Base-by-base conservation (phyloP, 352 stramenopile species). In the Phytophthora quininea region DNA sequence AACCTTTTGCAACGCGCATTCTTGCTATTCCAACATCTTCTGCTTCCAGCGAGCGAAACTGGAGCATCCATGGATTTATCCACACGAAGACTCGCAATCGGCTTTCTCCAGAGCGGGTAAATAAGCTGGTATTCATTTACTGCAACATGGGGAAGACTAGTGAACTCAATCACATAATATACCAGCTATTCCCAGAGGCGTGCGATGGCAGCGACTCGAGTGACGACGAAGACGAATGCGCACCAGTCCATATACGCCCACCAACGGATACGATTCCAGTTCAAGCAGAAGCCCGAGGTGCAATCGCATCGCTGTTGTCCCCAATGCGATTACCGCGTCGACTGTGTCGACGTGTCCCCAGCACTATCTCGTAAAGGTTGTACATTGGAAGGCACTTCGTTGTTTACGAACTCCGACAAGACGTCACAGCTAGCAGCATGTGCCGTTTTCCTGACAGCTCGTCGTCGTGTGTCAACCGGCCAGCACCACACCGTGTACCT, bases 111-210 rank as follows among this genome's bases (percentile, higher is more conserved):
- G 59, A 73, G 33, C 53, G 59, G 9, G 55, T 58, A 0, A 60
- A 73, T 33, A 73, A 73, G 24, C 43, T 64, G 7, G 52, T 73
- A 3, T 73, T 68, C 15, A 19, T 73, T 1, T 73, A 69, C 38
- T 54, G 48, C 10, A 73, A 73, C 24, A 58, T 69, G 14, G 46
- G 30, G 11, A 33, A 58, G 8, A 64, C 67, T 14, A 58, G 9
- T 1, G 11, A 57, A 9, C 32, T 37, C 12, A 50, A 69, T 38
- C 58, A 64, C 27, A 24, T 69, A 9, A 14, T 73, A 8, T 73
- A 64, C 37, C 32, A 73, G 11, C 45, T 73, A 15, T 73, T 62
- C 31, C 53, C 65, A 35, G 54, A 69, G 43, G 47, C 29, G 3
- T 54, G 50, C 10, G 58, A 54, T 27, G 40, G 58, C 6, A 57